Evolutionary conservation across 768 basidiomycete species (phyloP).

Genomic region (Suillus discolor): DNA sequence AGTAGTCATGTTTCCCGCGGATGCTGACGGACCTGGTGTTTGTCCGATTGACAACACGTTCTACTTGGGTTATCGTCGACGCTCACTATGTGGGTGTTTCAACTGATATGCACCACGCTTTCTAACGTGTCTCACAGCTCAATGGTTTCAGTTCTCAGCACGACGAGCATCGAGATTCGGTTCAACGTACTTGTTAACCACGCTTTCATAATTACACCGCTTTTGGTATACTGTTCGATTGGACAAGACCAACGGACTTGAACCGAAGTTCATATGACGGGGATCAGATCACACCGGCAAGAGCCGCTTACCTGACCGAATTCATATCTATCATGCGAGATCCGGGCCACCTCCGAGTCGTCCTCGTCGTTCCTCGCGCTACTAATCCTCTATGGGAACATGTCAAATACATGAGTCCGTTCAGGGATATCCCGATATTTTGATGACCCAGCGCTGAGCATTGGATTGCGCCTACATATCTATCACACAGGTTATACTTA

Average conservation of each 20-base stretch:
- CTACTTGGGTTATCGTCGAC: background rate
- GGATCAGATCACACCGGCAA: background rate
- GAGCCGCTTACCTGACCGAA: background rate
- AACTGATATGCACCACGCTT: background rate
- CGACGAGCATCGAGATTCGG: background rate
- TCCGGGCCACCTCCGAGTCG: background rate
- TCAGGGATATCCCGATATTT: background rate
- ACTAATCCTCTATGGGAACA: background rate
- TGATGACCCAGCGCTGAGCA: background rate
- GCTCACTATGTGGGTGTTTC: background rate
- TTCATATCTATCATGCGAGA: background rate
- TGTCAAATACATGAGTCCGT: background rate
- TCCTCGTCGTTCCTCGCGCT: background rate
- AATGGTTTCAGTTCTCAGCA: background rate
- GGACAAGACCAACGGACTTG: background rate
- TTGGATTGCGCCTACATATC: background rate
- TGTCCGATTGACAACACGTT: background rate
- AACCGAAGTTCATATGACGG: background rate
- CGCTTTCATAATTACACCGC: slow-evolving; percentile 1
- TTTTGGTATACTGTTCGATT: background rate
- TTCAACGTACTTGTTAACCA: background rate
- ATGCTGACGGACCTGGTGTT: background rate
- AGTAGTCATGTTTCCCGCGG: background rate
- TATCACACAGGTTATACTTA: background rate
- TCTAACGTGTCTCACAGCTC: background rate